Conservation (phyloP, 345 rosid genomes). For the Aegle marmelos region DNA sequence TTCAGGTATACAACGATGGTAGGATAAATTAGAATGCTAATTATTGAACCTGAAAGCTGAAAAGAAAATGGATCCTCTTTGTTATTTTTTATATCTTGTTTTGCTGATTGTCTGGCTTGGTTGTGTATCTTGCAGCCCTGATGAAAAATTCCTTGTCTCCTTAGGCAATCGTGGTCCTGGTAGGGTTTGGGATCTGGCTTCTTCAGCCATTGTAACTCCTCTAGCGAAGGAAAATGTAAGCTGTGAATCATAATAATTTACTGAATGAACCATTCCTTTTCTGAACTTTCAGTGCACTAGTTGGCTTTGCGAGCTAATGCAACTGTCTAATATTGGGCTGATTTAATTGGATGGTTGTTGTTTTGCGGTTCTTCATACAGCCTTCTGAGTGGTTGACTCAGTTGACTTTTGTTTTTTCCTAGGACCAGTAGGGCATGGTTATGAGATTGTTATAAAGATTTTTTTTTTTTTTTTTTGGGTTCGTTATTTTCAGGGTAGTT, state of each 20-base stretch:
- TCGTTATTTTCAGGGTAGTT: background rate
- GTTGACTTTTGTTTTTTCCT: background rate
- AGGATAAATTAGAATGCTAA: constrained; percentile 3
- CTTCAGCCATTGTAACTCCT: constrained; percentile 54
- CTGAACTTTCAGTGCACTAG: background rate
- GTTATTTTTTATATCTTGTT: constrained; percentile 7
- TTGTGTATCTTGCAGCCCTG: constrained; percentile 48
- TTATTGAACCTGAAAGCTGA: constrained; percentile 10
- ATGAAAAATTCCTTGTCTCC: constrained; percentile 80
- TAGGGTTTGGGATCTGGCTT: constrained; percentile 81
- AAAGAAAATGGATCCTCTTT: background rate
- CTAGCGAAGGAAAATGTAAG: constrained; percentile 68
- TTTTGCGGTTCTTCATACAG: background rate
- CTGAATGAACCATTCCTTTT: background rate
- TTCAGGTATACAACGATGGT: constrained; percentile 57
- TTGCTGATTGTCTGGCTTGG: constrained; percentile 16
- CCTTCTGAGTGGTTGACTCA: background rate
- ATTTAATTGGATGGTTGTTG: background rate
- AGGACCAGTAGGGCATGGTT: background rate
- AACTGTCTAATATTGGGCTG: background rate
- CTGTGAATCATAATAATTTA: background rate
- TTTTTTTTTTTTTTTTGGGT: background rate
- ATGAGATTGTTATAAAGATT: background rate
- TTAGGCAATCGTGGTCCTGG: constrained; percentile 68
- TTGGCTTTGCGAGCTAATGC: background rate